Evolutionary conservation across 345 rosid genomes (phyloP).

Genomic region (Barbarea vulgaris): DNA sequence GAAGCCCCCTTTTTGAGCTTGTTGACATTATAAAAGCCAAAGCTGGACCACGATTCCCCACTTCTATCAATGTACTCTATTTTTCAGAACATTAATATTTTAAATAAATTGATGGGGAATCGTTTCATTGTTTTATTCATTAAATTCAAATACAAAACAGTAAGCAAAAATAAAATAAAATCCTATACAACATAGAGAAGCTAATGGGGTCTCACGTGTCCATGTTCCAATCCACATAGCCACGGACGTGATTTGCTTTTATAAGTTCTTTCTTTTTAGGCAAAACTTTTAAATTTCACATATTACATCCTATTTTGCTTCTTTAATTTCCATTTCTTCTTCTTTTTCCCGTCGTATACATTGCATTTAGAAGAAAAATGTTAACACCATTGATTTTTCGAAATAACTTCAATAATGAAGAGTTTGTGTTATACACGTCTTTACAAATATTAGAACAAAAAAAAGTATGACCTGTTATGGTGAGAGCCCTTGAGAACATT

Average conservation of each 20-base stretch:
- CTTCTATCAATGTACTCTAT: conserved; percentile 17
- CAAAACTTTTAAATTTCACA: not conserved
- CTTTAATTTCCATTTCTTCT: not conserved
- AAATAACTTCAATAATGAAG: not conserved
- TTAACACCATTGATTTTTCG: not conserved
- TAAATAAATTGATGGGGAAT: conserved; percentile 21
- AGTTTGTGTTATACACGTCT: not conserved
- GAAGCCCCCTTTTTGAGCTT: conserved; percentile 23
- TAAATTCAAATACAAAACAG: not conserved
- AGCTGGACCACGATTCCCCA: conserved; percentile 44
- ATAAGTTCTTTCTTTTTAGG: not conserved
- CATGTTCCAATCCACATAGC: conserved; percentile 29
- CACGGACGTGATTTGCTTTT: conserved; percentile 22
- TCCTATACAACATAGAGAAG: conserved; percentile 18
- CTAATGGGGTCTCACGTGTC: conserved; percentile 40
- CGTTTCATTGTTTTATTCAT: not conserved
- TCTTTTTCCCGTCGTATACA: not conserved
- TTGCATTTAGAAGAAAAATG: not conserved
- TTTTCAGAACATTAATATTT: conserved; percentile 1
- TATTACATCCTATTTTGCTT: not conserved
- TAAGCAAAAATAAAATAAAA: conserved; percentile 10
- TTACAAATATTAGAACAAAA: not conserved
- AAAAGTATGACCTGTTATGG: not conserved
- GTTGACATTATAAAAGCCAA: conserved; percentile 42
- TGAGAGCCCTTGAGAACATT: conserved; percentile 2